phyloP scores from a whole-genome alignment of 2,329 filamentous ascomycete species.

The Aspergillus aculeatus region DNA sequence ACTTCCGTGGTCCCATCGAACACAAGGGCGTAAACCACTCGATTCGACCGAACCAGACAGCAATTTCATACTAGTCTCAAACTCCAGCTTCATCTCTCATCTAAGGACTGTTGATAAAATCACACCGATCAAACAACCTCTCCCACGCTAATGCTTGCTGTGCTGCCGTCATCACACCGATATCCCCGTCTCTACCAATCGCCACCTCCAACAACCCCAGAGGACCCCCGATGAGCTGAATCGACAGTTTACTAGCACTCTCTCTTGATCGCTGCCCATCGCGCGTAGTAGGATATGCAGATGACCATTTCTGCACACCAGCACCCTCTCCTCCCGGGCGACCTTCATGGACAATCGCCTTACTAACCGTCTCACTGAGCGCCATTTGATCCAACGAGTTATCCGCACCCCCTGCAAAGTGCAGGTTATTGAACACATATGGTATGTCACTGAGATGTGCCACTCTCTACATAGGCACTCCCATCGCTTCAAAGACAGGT shows the following conservation, averaged over 20 bases:
- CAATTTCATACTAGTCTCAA: background rate
- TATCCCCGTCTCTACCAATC: background rate
- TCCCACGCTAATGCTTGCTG: slow-evolving; percentile 9
- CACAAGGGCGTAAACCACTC: no score
- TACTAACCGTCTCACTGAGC: slow-evolving; percentile 11
- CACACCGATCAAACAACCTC: slow-evolving; percentile 13
- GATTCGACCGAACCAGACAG: no score
- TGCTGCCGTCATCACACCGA: background rate
- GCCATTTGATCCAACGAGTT: slow-evolving; percentile 13
- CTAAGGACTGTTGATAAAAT: slow-evolving; percentile 12
- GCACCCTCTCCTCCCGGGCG: background rate
- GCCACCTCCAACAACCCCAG: background rate
- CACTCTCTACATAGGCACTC: slow-evolving; percentile 35
- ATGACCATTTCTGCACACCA: slow-evolving; percentile 4
- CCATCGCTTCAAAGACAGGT: slow-evolving; percentile 30
- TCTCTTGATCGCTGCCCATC: background rate
- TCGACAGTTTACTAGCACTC: background rate
- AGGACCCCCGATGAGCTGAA: slow-evolving; percentile 12
- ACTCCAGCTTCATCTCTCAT: slow-evolving; percentile 13
- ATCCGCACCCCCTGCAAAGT: slow-evolving; percentile 11
- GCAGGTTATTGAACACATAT: slow-evolving; percentile 25
- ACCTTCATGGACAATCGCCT: slow-evolving; percentile 2
- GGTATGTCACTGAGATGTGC: slow-evolving; percentile 37
- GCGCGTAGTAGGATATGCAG: background rate
- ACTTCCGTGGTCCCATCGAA: no score